Conservation (phyloP, 208 protist genomes). For the Tetramitus jugosus region DNA sequence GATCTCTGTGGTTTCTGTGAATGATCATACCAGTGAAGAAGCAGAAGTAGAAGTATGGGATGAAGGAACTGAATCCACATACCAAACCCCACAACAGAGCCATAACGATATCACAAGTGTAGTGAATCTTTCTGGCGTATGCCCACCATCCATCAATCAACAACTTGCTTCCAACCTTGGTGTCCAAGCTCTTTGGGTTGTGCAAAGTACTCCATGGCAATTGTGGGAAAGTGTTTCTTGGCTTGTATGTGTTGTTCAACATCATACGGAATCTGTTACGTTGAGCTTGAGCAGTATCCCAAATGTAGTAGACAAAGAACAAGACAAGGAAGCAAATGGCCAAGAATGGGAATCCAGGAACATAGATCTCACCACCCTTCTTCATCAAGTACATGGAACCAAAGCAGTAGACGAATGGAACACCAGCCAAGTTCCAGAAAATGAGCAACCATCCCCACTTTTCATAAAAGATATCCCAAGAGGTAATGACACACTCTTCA, state of each 20-base stretch:
- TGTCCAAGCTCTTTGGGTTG: slow-evolving; percentile 75
- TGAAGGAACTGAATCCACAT: slow-evolving; percentile 70
- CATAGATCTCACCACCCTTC: slow-evolving; percentile 14
- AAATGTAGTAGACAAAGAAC: slow-evolving; percentile 75
- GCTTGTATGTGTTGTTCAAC: slow-evolving; percentile 58
- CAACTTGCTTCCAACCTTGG: slow-evolving; percentile 57
- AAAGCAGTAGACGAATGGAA: slow-evolving; percentile 86
- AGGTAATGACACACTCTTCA: slow-evolving; percentile 80
- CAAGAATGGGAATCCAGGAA: slow-evolving; percentile 13
- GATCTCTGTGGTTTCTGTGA: slow-evolving; percentile 72
- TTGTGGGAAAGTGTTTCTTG: slow-evolving; percentile 73
- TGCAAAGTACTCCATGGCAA: slow-evolving; percentile 75
- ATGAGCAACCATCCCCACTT: slow-evolving; percentile 86
- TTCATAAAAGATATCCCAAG: slow-evolving; percentile 91
- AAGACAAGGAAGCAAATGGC: slow-evolving; percentile 60
- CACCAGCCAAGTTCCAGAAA: slow-evolving; percentile 88
- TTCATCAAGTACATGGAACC: slow-evolving; percentile 66
- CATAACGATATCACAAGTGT: slow-evolving; percentile 82
- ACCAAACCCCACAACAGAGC: slow-evolving; percentile 73
- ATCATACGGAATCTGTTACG: slow-evolving; percentile 83
- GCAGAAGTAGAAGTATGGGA: slow-evolving; percentile 87
- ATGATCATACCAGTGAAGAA: slow-evolving; percentile 81
- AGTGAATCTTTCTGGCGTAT: slow-evolving; percentile 84
- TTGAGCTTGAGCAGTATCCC: slow-evolving; percentile 83
- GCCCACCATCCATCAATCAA: slow-evolving; percentile 76